Percentiles rank a stretch among this genome's conserved stretches.
These are phyloP conservation scores for Tephrocybe sp. DNA, from an alignment of 768 basidiomycete species.

Conservation along the genomic window DNA sequence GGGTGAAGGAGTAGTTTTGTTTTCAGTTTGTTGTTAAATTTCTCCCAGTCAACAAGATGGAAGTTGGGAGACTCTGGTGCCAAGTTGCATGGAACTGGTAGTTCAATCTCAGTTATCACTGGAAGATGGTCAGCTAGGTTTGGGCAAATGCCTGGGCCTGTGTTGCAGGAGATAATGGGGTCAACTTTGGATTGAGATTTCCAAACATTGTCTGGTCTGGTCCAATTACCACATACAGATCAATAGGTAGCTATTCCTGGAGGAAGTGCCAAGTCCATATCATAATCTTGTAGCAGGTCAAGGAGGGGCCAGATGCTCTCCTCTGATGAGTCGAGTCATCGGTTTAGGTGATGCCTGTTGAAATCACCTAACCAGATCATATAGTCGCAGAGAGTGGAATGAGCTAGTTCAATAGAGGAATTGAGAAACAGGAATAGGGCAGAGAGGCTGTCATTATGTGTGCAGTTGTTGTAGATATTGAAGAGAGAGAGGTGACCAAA, in stretches of 20 bases:
- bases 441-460: no score
- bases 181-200: background rate
- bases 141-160: no score
- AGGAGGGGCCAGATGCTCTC: background rate
- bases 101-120: slow-evolving; percentile 23
- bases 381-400: no score
- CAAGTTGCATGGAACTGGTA: background rate
- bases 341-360: no score
- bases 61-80: slow-evolving; percentile 17
- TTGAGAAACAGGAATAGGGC: no score
- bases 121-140: no score
- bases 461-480: no score
- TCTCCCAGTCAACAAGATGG: slow-evolving; percentile 20
- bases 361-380: no score
- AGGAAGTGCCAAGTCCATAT: background rate
- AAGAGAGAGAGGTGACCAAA: no score
- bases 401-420: no score
- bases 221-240: background rate
- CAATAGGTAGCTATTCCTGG: background rate
- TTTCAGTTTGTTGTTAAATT: slow-evolving; percentile 15
- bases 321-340: no score
- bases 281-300: background rate
- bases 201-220: background rate
- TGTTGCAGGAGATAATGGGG: no score
- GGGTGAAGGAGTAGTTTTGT: background rate